Evolutionary conservation across 257 asterid species (phyloP), one percentile per base, ranked within the genome.

Genomic region (Nicotiana otophora): DNA sequence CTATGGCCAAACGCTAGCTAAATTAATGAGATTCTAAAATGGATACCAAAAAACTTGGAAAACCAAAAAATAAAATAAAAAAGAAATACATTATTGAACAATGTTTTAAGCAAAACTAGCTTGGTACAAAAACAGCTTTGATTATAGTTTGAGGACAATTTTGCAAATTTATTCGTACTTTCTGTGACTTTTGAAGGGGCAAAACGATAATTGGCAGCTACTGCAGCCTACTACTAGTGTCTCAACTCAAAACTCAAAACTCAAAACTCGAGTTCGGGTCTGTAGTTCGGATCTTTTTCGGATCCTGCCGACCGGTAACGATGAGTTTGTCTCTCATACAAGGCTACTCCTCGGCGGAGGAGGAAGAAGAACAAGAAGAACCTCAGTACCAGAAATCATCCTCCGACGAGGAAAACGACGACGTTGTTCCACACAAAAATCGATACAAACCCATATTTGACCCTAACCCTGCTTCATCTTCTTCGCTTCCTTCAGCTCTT

Each of bases 321-420:
- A 96, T 94, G 99, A 96, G 99, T 89, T 91, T 96, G 86, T n/a
- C 90, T 14, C 97, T 96, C 78, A 89, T 96, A 87, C 97, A 94
- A 83, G 83, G 98, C 89, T 96, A 96, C 92, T 96, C 99, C 63
- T 93, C 98, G 31, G 97, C 97, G 28, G 97, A 91, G 54, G 98
- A 93, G 78, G 96, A 89, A 70, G 91, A 84, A 30, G 91, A 84
- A 53, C 83, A 80, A 30, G 79, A 76, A 34, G 67, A 78, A 19
- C 66, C 10, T 1, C 85, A 48, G 11, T 88, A 81, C 5, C 86
- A 89, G n/a, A 31, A 78, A 60, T 89, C 93, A 17, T 89, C 91
- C 6, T 91, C 83, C 31, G 92, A 85, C 12, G 93, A 90, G 48
- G 66, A 77, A 28, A 75, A 57, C 69, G 87, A 86, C 70, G 89